phyloP scores from a whole-genome alignment of 1,284 basidiomycete species.

The Ceratobasidium papillatum region DNA sequence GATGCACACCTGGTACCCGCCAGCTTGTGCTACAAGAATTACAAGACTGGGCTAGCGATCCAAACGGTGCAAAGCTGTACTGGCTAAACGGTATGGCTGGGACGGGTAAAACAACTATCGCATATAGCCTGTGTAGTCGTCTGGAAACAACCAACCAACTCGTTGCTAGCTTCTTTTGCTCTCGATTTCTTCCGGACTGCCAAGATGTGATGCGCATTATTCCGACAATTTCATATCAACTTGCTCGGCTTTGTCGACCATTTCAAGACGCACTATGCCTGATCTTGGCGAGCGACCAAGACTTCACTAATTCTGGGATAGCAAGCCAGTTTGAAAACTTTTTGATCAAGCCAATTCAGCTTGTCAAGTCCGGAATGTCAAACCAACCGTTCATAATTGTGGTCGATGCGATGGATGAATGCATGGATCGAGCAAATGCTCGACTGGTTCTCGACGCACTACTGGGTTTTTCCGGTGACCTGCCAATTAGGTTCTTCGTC shows the following conservation, averaged over 20 bases:
- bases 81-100: constrained; percentile 15
- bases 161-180: constrained; percentile 10
- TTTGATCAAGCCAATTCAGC: too few species aligned
- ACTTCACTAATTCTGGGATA: not conserved
- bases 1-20: not conserved
- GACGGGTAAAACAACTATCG: constrained; percentile 9
- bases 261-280: not conserved
- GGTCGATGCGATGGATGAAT: not conserved
- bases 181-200: not conserved
- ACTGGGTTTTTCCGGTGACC: not conserved
- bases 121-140: not conserved
- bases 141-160: not conserved
- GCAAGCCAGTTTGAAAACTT: too few species aligned
- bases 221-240: constrained; percentile 5
- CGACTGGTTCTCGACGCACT: not conserved
- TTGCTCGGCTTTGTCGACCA: not conserved
- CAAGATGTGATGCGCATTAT: not conserved
- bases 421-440: not conserved
- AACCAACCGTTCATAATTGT: not conserved
- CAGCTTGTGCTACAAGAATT: not conserved
- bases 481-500: not conserved
- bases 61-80: not conserved
- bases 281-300: not conserved
- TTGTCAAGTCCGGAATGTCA: too few species aligned
- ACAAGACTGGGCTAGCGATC: not conserved